Evolutionary conservation across 2,329 filamentous ascomycete species (phyloP).

Genomic region (Fusarium verticillioides): DNA sequence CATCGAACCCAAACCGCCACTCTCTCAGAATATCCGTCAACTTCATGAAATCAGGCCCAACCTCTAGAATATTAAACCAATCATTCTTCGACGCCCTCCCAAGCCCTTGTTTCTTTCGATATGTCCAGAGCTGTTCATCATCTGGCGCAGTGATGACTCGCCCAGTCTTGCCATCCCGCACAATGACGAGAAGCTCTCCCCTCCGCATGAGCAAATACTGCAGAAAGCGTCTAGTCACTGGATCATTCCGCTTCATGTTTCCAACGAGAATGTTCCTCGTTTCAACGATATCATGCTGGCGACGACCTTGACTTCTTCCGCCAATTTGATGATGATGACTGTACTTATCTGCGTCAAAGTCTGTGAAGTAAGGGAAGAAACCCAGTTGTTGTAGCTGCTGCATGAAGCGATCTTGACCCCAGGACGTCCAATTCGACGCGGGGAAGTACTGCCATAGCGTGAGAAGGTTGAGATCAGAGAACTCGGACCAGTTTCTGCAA

Average conservation of each 20-base stretch:
- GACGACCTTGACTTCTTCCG: slow-evolving; percentile 33
- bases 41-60: slow-evolving; percentile 42
- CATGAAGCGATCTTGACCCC: slow-evolving; percentile 36
- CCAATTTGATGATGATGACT: slow-evolving; percentile 35
- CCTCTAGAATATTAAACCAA: slow-evolving; percentile 38
- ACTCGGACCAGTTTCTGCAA: slow-evolving; percentile 47
- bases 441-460: slow-evolving; percentile 44
- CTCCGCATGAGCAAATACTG: slow-evolving; percentile 45
- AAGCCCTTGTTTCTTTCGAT: slow-evolving; percentile 38
- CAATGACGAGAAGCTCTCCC: slow-evolving; percentile 44
- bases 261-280: slow-evolving; percentile 44
- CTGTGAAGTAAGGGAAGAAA: slow-evolving; percentile 45
- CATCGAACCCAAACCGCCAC: slow-evolving; percentile 44
- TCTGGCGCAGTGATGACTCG: slow-evolving; percentile 44
- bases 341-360: slow-evolving; percentile 35
- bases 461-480: slow-evolving; percentile 43
- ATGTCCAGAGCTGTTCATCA: slow-evolving; percentile 44
- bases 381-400: slow-evolving; percentile 43
- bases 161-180: slow-evolving; percentile 46
- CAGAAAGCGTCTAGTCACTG: slow-evolving; percentile 43
- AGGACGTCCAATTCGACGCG: slow-evolving; percentile 43
- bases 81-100: slow-evolving; percentile 45
- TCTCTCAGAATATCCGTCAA: slow-evolving; percentile 39
- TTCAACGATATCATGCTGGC: slow-evolving; percentile 43
- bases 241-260: slow-evolving; percentile 46